Evolutionary conservation across 2,329 filamentous ascomycete species (phyloP).

Genomic region (Emmonsiellopsis sp.): DNA sequence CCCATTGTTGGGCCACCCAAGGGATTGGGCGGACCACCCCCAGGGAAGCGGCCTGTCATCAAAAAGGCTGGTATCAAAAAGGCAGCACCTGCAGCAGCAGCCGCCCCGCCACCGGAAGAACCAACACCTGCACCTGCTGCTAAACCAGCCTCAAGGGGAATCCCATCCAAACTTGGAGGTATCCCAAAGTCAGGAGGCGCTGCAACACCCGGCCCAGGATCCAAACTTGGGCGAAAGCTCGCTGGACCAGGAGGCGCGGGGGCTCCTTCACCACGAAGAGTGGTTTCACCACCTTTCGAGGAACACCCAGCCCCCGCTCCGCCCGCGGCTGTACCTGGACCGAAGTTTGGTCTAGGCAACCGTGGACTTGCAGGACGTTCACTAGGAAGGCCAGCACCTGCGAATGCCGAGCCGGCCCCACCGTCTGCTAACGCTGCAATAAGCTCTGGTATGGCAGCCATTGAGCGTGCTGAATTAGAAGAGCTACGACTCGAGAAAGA

Average conservation of each 20-base stretch:
- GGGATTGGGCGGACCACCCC: slow-evolving; percentile 36
- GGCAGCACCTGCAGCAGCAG: slow-evolving; percentile 35
- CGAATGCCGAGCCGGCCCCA: slow-evolving; percentile 36
- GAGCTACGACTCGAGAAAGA: slow-evolving; percentile 81
- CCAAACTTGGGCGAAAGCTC: slow-evolving; percentile 36
- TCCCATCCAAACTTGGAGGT: slow-evolving; percentile 39
- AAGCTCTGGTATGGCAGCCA: slow-evolving; percentile 57
- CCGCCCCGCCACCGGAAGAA: slow-evolving; percentile 41
- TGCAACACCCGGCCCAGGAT: slow-evolving; percentile 31
- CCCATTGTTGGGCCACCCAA: slow-evolving; percentile 54
- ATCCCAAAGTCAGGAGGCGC: slow-evolving; percentile 31
- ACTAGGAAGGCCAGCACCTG: slow-evolving; percentile 58
- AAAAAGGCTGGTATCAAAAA: slow-evolving; percentile 49
- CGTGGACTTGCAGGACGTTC: slow-evolving; percentile 76
- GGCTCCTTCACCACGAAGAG: slow-evolving; percentile 31
- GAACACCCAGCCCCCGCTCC: slow-evolving; percentile 32
- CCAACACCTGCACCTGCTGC: slow-evolving; percentile 39
- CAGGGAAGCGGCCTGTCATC: slow-evolving; percentile 32
- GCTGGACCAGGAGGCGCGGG: slow-evolving; percentile 28
- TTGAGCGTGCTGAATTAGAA: slow-evolving; percentile 88
- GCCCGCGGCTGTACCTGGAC: slow-evolving; percentile 36
- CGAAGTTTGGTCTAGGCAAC: slow-evolving; percentile 58
- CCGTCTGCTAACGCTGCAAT: slow-evolving; percentile 40
- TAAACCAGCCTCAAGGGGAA: slow-evolving; percentile 28
- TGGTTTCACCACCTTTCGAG: slow-evolving; percentile 37